Base-by-base conservation (phyloP, 257 asterid genomes). In the Cruciata laevipes region DNA sequence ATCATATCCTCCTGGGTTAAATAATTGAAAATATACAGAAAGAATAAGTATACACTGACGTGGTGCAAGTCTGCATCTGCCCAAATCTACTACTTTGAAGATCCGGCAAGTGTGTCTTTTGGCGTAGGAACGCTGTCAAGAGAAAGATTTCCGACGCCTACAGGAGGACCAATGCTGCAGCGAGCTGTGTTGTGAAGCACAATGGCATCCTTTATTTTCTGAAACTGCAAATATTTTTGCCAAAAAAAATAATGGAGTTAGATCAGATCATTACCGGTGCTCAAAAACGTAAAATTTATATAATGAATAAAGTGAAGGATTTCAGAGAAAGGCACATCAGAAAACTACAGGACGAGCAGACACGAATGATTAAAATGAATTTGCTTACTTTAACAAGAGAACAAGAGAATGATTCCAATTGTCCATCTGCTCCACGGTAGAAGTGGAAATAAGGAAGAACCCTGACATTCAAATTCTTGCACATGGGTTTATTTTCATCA, bases 401-500 rank as follows among this genome's bases (percentile, higher is more conserved):
- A 73, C 98, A 92, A 68, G 98, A 89, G 74, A 92, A 92, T 68
- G 98, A 71, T 73, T 92, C 97, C 25, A 92, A 86, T 73, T 79
- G 93, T 66, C 98, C 97, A 73, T 92, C 97, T 51, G 95, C 96
- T 55, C 97, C 98, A 23, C 98, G 91, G 75, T 89, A 89, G 84
- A 89, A 92, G 76, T 89, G 97, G 87, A 92, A 92, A 82, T 74
- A 83, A 3, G 98, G 97, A 68, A 92, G 98, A 81, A 89, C 96
- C 83, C 84, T 92, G 12, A 92, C 96, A 56, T 89, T 89, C 84
- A 92, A 80, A 56, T n/a, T 83, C 83, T 92, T 87, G 85, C 98
- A 89, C 98, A 89, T 85, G 52, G 90, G 87, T 76, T 91, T 91
- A 77, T 91, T 91, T 71, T 84, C 91, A 68, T 91, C 97, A 51